Conservation (phyloP, 371 early-diverging fungal species). For the Capillidium rhysosporum region DNA sequence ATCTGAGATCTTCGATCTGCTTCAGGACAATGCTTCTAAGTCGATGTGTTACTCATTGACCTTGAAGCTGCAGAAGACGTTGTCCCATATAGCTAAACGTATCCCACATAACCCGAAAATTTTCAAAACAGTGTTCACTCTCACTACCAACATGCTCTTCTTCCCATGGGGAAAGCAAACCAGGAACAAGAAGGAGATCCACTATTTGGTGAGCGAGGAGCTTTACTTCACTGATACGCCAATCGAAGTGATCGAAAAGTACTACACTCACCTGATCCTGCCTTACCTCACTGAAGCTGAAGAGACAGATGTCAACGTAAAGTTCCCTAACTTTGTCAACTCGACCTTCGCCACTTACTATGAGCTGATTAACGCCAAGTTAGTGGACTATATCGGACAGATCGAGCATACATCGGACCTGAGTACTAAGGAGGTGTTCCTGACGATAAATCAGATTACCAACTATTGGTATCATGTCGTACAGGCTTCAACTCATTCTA, state of each 20-base stretch:
- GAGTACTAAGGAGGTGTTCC: conserved; percentile 13
- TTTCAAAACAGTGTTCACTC: neutral
- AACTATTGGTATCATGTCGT: conserved; percentile 24
- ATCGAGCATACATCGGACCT: conserved; percentile 17
- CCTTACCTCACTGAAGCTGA: neutral
- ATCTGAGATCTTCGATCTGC: neutral
- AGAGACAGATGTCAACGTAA: neutral
- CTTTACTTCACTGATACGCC: neutral
- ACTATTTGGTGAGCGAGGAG: conserved; percentile 1
- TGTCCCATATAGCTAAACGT: neutral
- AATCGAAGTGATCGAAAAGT: neutral
- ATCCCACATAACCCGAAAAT: neutral
- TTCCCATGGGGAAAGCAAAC: neutral
- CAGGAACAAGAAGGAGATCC: neutral
- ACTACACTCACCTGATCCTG: neutral
- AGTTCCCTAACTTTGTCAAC: conserved; percentile 7
- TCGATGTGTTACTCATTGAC: neutral
- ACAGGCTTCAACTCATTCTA: neutral
- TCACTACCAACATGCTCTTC: neutral
- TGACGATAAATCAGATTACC: conserved; percentile 19
- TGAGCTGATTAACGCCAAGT: conserved; percentile 31
- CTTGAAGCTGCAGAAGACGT: neutral
- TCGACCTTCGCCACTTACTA: conserved; percentile 26
- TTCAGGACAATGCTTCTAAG: neutral
- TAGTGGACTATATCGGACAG: conserved; percentile 17